Conservation (phyloP, 768 basidiomycete genomes). For the Mycena galericulata region DNA sequence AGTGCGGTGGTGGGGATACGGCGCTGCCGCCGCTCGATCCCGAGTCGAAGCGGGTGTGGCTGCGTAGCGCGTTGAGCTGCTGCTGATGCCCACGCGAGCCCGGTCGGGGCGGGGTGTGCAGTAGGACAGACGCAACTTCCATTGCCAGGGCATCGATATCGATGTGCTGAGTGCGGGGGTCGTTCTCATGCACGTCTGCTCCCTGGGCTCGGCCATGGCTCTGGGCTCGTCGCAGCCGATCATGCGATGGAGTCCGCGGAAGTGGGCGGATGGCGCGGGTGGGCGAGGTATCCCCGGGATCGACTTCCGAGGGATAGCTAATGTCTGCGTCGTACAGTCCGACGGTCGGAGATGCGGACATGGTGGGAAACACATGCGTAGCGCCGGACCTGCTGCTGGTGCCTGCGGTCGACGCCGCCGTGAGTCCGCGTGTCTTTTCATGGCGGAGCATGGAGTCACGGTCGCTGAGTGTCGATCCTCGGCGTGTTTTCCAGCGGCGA, state of each 20-base stretch:
- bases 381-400: neutral
- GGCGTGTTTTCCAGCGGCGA: slow-evolving; percentile 12
- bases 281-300: neutral
- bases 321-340: neutral
- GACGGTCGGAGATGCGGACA: neutral
- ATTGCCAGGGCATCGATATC: slow-evolving; percentile 45
- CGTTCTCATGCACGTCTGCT: neutral
- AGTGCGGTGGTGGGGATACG: slow-evolving; percentile 20
- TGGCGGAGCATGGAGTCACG: slow-evolving; percentile 22
- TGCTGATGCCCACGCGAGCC: slow-evolving; percentile 18
- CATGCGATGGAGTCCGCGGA: slow-evolving; percentile 19
- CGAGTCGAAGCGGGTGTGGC: slow-evolving; percentile 9
- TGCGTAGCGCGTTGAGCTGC: slow-evolving; percentile 13
- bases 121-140: slow-evolving; percentile 44
- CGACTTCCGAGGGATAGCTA: neutral
- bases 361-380: slow-evolving; percentile 9
- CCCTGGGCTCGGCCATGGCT: neutral
- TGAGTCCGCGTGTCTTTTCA: neutral
- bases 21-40: neutral
- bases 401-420: neutral
- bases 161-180: neutral
- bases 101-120: slow-evolving; percentile 36
- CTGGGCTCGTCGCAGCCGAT: slow-evolving; percentile 11
- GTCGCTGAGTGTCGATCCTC: neutral
- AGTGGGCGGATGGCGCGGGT: slow-evolving; percentile 14